These are phyloP conservation scores for Heterobasidion occidentale DNA, from an alignment of 1,284 basidiomycete genomes.

Conservation along the genomic window DNA sequence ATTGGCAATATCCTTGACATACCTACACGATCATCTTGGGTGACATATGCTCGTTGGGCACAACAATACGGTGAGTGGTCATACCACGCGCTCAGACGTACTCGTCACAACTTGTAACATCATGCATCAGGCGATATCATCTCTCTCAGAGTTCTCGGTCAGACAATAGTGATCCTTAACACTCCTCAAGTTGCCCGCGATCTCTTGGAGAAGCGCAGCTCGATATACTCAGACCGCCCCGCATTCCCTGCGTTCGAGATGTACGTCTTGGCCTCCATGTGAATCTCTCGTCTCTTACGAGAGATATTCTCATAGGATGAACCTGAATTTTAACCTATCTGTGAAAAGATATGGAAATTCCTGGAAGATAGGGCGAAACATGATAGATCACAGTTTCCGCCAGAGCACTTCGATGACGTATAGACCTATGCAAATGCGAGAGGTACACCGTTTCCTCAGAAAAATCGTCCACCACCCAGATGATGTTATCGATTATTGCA, in stretches of 20 bases:
- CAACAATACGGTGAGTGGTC: not conserved
- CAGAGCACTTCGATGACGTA: not conserved
- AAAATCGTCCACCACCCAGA: not conserved
- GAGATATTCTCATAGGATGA: slow-evolving; percentile 1
- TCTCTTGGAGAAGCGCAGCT: slow-evolving; percentile 6
- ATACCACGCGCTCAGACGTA: not conserved
- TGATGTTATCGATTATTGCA: not conserved
- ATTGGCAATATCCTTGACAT: not conserved
- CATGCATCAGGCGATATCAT: slow-evolving; percentile 8
- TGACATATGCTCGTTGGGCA: not conserved
- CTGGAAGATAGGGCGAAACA: not conserved
- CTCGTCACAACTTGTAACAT: not conserved
- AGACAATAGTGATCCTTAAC: slow-evolving; percentile 8
- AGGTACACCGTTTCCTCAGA: not conserved
- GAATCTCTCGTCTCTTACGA: not conserved
- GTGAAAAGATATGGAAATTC: not conserved
- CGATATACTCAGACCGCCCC: slow-evolving; percentile 11
- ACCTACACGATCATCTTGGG: not conserved
- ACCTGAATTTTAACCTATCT: not conserved
- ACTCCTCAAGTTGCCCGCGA: slow-evolving; percentile 6
- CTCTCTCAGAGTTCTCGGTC: slow-evolving; percentile 5
- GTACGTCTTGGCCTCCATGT: not conserved
- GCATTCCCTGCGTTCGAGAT: slow-evolving; percentile 4
- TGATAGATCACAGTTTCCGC: slow-evolving; percentile 3
- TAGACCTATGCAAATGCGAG: not conserved